Base-by-base conservation (phyloP, 1,139 yeast genomes). In the Scheffersomyces quercinus region DNA sequence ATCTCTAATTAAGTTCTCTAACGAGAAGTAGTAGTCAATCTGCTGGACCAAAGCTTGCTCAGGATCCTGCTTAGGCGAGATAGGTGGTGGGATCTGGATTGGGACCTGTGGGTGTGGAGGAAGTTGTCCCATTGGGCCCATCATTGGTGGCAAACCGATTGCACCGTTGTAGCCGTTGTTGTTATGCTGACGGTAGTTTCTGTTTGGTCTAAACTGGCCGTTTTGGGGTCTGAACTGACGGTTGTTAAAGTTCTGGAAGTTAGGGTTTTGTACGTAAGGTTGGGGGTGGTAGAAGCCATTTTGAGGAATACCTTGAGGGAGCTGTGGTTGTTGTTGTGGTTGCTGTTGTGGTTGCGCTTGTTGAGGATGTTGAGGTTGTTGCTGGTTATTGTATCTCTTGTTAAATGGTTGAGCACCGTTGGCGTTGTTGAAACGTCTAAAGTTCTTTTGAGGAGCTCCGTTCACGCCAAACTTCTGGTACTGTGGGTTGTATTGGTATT, bases 11-110 rank as follows among this genome's bases (percentile, higher is more conserved):
- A 93, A 76, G 67, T 93, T 93, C 57, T 90, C 96, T 44, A 85
- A 77, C 26, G 95, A 85, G 66, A 93, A 86, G 66, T 93, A 93
- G 71, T 91, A 93, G 61, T 88, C 93, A 46, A 90, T 72, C 73
- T 90, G 97, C 54, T 78, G 79, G 26, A 75, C 75, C 60, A 70
- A 73, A 37, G 79, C 79, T 52, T 67, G 65, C 49, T 64, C 65
- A 31, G 79, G 79, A 49, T 73, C 73, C 56, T 73, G 78, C 56
- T 73, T 68, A 33, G 78, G 78, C 36, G 77, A 70, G 50, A 73
- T 72, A 45, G 79, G 79, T 29, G 79, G 79, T 20, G 79, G 78
- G 35, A 73, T 70, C 47, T 64, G 71, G 28, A 58, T 57, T 39
- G 67, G 72, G 15, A 60, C 56, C 15, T 50, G 53, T 7, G 28